A percentile compares a stretch with the other conserved stretches of the same genome.
These are phyloP conservation scores for Smittium mucronatum DNA, from an alignment of 371 early-diverging fungal species.

Conservation along the genomic window DNA sequence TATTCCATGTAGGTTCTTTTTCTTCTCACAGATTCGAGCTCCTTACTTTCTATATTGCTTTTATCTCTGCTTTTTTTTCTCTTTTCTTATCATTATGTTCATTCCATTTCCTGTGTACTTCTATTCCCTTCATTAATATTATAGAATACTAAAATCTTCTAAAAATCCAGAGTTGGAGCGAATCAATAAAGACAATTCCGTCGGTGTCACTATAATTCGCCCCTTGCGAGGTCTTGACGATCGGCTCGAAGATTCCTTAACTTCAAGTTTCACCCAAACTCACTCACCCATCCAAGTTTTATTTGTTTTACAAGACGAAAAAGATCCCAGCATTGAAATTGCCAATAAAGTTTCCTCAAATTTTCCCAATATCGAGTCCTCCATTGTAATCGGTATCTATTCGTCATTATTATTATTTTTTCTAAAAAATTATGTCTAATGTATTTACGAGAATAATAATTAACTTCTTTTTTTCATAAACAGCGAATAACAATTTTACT, in stretches of 20 bases:
- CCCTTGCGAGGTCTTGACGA: conserved; percentile 7
- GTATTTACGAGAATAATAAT: not conserved
- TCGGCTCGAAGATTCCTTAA: not conserved
- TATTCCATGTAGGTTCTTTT: not conserved
- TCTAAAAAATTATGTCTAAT: conserved; percentile 13
- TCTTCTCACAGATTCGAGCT: not conserved
- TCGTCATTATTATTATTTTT: conserved; percentile 2
- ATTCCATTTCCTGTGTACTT: not conserved
- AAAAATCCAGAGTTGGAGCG: not conserved
- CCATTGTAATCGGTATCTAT: conserved; percentile 5
- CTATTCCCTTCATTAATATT: not conserved
- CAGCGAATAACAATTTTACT: not conserved
- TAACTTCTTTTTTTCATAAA: not conserved
- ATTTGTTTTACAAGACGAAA: conserved; percentile 1
- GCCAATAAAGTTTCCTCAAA: not conserved
- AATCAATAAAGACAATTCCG: not conserved
- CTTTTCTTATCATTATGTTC: not conserved
- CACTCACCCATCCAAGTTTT: not conserved
- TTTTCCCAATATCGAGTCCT: conserved; percentile 6
- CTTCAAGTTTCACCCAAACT: conserved; percentile 5
- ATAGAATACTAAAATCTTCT: not conserved
- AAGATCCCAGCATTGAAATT: not conserved
- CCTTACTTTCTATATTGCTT: not conserved
- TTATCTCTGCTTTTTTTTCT: not conserved
- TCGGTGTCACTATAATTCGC: conserved; percentile 10